Conservation (phyloP, 2,329 filamentous ascomycete genomes). For the Trichoderma sp. region DNA sequence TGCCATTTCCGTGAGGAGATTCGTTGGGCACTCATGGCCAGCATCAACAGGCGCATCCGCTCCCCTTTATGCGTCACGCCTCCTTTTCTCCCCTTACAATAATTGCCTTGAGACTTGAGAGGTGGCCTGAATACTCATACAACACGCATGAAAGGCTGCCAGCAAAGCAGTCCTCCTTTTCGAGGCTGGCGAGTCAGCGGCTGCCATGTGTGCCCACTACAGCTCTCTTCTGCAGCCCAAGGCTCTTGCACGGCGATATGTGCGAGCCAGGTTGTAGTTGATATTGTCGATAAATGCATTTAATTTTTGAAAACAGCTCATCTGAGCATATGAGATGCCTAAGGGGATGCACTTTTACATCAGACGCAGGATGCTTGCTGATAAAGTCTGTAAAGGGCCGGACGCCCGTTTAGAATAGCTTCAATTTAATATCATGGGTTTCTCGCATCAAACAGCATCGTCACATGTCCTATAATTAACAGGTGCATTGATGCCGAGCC, state of each 20-base stretch:
- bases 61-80: neutral
- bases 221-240: neutral
- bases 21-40: slow-evolving; percentile 10
- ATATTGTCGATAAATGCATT: neutral
- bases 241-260: neutral
- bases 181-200: slow-evolving; percentile 17
- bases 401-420: neutral
- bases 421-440: neutral
- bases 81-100: neutral
- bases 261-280: neutral
- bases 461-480: neutral
- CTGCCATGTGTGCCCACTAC: slow-evolving; percentile 24
- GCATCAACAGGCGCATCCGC: neutral
- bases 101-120: neutral
- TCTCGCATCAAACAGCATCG: neutral
- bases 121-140: neutral
- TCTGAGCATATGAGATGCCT: neutral
- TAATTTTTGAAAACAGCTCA: neutral
- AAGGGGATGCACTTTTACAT: neutral
- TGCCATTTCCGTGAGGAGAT: neutral
- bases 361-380: neutral
- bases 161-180: slow-evolving; percentile 25
- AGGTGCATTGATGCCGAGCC: neutral
- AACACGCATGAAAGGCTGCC: slow-evolving; percentile 15
- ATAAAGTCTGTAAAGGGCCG: neutral